Conservation (phyloP, 1,139 yeast genomes). For the Yarrowia galli region DNA sequence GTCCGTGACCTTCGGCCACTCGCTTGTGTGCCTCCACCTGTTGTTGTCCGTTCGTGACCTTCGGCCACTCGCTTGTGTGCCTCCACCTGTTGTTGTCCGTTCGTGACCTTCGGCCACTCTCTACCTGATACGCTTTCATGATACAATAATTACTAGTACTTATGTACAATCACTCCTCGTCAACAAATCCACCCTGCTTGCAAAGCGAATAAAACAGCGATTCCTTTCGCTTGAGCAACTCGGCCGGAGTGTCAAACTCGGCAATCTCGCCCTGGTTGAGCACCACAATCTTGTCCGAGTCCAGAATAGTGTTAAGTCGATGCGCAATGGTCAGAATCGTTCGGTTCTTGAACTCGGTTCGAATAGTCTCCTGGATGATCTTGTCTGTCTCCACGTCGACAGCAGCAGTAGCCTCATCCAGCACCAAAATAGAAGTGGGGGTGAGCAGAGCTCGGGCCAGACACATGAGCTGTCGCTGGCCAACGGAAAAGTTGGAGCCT, state of each 20-base stretch:
- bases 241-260: slow-evolving; percentile 83
- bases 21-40: no score
- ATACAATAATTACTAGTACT: slow-evolving; percentile 23
- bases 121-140: neutral
- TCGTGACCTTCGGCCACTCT: neutral
- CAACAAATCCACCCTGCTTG: slow-evolving; percentile 61
- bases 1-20: no score
- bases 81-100: no score
- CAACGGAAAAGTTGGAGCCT: slow-evolving; percentile 86
- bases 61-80: no score
- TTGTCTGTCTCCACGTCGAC: slow-evolving; percentile 96
- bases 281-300: slow-evolving; percentile 86
- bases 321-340: slow-evolving; percentile 96
- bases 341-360: slow-evolving; percentile 82
- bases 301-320: slow-evolving; percentile 90
- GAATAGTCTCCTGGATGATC: slow-evolving; percentile 83
- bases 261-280: slow-evolving; percentile 84
- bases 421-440: slow-evolving; percentile 76
- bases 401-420: slow-evolving; percentile 98
- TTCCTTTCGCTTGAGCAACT: slow-evolving; percentile 67
- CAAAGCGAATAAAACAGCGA: slow-evolving; percentile 82
- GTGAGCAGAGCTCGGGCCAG: slow-evolving; percentile 86
- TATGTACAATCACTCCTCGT: slow-evolving; percentile 41
- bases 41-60: no score
- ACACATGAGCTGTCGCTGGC: slow-evolving; percentile 92